phyloP scores from a whole-genome alignment of 257 asterid species.

The Rhazya stricta region DNA sequence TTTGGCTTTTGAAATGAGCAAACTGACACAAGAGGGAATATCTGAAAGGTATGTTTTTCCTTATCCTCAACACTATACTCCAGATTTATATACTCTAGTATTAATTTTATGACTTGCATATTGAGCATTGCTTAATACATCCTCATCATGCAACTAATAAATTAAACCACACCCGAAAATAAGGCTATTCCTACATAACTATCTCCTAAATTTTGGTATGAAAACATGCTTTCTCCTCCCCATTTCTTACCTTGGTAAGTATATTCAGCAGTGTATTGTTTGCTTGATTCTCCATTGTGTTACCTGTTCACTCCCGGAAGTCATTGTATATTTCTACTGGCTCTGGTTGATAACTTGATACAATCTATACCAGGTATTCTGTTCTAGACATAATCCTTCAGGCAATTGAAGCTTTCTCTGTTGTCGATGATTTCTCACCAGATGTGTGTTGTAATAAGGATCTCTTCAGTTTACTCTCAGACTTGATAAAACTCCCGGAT shows the following conservation, averaged over 20 bases:
- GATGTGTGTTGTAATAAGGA: slow-evolving; percentile 47
- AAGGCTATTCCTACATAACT: neutral
- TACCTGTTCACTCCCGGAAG: neutral
- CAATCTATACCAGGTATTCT: slow-evolving; percentile 47
- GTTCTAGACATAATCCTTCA: slow-evolving; percentile 72
- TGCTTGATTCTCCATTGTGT: neutral
- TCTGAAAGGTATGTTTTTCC: slow-evolving; percentile 56
- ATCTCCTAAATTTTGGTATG: neutral
- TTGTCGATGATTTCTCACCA: slow-evolving; percentile 52
- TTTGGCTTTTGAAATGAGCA: slow-evolving; percentile 68
- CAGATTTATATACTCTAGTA: neutral
- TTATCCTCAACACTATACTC: neutral
- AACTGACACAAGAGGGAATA: slow-evolving; percentile 49
- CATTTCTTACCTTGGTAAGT: neutral
- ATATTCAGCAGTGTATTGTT: neutral
- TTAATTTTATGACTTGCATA: neutral
- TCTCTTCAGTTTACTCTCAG: slow-evolving; percentile 50
- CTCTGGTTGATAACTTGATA: slow-evolving; percentile 2
- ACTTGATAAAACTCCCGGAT: slow-evolving; percentile 68
- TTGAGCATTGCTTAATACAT: neutral
- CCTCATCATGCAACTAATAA: neutral
- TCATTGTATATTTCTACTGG: slow-evolving; percentile 3
- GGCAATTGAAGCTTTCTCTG: slow-evolving; percentile 76
- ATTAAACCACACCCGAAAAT: neutral
- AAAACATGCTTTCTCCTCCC: neutral